These are phyloP conservation scores for Diospyros kaki DNA, from an alignment of 148 eudicot genomes.

Conservation along the genomic window DNA sequence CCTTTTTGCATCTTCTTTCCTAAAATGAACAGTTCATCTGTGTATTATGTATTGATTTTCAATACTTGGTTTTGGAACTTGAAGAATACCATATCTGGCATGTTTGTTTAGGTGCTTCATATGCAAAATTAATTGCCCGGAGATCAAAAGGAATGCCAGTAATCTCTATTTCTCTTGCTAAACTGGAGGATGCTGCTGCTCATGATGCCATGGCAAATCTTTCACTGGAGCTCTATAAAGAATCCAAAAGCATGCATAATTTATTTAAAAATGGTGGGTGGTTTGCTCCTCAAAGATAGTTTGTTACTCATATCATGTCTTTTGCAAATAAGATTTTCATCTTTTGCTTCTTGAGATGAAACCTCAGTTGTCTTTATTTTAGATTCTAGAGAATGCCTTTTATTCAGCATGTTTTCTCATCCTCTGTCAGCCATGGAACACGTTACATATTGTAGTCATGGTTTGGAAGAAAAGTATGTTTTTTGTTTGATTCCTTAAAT, in stretches of 20 bases:
- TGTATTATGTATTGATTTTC: neutral
- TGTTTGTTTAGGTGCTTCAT: constrained; percentile 40
- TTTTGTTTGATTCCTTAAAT: neutral
- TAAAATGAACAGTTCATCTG: neutral
- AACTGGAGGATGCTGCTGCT: constrained; percentile 56
- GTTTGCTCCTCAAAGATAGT: neutral
- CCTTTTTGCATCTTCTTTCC: neutral
- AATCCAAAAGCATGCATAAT: constrained; percentile 35
- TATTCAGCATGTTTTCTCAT: neutral
- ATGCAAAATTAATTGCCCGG: constrained; percentile 77
- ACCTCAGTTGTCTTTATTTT: neutral
- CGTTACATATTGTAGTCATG: neutral
- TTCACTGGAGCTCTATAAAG: constrained; percentile 61
- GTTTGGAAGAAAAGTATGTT: neutral
- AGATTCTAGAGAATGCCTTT: neutral
- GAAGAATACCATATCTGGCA: neutral
- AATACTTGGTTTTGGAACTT: neutral
- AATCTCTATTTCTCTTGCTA: constrained; percentile 51
- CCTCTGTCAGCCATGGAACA: neutral
- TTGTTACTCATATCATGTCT: neutral
- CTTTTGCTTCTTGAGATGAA: neutral
- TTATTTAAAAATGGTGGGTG: constrained; percentile 43
- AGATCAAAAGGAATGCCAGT: constrained; percentile 88
- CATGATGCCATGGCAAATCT: constrained; percentile 65
- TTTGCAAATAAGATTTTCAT: neutral